phyloP scores from a whole-genome alignment of 2,329 filamentous ascomycete genomes.

The Didymellaceae sp. region DNA sequence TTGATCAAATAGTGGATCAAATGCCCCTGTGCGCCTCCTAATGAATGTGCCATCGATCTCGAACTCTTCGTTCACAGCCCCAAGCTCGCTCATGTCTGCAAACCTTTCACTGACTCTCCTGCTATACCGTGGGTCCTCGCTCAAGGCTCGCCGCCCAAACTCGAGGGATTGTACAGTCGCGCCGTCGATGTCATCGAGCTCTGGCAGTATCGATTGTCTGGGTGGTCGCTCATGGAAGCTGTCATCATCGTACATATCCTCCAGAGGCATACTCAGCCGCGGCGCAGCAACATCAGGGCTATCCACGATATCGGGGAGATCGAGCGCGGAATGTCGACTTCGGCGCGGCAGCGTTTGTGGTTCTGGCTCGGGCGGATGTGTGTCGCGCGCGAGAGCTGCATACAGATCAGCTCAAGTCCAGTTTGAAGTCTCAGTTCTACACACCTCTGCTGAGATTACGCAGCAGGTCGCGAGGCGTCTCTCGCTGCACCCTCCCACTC shows the following conservation, averaged over 20 bases:
- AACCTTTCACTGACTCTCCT: constrained; percentile 61
- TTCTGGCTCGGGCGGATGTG: constrained; percentile 55
- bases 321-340: constrained; percentile 44
- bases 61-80: constrained; percentile 42
- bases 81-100: constrained; percentile 53
- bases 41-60: constrained; percentile 54
- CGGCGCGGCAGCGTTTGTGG: constrained; percentile 47
- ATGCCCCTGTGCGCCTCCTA: constrained; percentile 25
- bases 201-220: constrained; percentile 45
- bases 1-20: constrained; percentile 49
- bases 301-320: constrained; percentile 55
- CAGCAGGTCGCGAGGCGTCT: constrained; percentile 63
- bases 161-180: constrained; percentile 58
- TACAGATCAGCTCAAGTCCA: neutral
- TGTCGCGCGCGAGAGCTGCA: constrained; percentile 58
- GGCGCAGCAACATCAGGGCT: constrained; percentile 53
- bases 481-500: constrained; percentile 58
- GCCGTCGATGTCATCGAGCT: constrained; percentile 46
- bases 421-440: constrained; percentile 12
- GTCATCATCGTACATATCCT: constrained; percentile 53
- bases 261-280: constrained; percentile 51
- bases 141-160: constrained; percentile 50
- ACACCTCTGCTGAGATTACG: constrained; percentile 59
- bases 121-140: constrained; percentile 50
- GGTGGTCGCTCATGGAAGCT: constrained; percentile 50